Base-by-base conservation (phyloP, 192 early-diverging fungal species). In the Borealophlyctis nickersoniae region DNA sequence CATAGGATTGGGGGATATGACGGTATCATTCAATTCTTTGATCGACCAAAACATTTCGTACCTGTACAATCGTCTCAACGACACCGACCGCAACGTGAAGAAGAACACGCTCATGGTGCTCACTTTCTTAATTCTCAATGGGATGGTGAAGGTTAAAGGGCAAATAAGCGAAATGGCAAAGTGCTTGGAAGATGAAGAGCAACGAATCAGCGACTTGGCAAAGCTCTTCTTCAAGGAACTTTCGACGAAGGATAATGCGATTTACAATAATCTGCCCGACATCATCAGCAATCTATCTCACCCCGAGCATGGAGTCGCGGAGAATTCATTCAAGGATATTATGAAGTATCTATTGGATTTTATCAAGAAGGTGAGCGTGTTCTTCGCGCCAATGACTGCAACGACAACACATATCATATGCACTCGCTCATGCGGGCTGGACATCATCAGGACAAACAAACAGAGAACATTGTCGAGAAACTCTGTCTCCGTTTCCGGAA, bases 111-210 rank as follows among this genome's bases (percentile, higher is more conserved):
- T 99, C 39, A 99, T 99, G 98, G 98, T 99, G 13, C 73, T 99
- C 39, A 96, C 96, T 0, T 94, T 96, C 69, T 75, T 99, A 74
- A 93, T 98, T 48, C 78, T 99, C 49, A 99, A 99, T 71, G 96
- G 96, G 26, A 97, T 98, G 95, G 88, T 99, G 71, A 99, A 99
- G 69, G 95, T 96, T 35, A 99, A 98, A 72, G 98, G 96, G 9
- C 95, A 99, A 66, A 81, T 98, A 49, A 90, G 91, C 66, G 95
- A 98, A 73, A 98, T 99, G 91, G 96, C 96, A 1, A 98, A 96
- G 69, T 98, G 94, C 52, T 77, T 98, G 4, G 92, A 93, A 65
- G 77, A 78, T 60, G 78, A 81, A 24, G 95, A 98, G 69, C 71
- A 72, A 39, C 83, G 94, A 1, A 94, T 99, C 39, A 88, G 89